Evolutionary conservation across 1,284 basidiomycete species (phyloP).

Genomic region (Leccinum holopus): DNA sequence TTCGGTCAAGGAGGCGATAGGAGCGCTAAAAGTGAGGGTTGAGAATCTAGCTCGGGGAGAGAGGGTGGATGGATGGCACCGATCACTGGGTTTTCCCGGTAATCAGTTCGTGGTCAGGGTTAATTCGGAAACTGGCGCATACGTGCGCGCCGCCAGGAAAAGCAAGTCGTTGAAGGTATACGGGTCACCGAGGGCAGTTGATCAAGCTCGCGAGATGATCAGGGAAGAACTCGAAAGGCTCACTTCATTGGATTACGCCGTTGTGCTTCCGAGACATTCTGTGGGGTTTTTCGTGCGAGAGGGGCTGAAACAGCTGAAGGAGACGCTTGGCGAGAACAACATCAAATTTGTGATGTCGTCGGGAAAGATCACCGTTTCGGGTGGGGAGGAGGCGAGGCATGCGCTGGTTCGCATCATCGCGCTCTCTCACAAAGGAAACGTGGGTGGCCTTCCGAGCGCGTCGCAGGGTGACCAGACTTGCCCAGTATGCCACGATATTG

Average conservation of each 20-base stretch:
- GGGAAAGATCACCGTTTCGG: slow-evolving; percentile 43
- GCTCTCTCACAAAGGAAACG: slow-evolving; percentile 35
- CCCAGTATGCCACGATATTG: slow-evolving; percentile 50
- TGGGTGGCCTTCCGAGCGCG: slow-evolving; percentile 2
- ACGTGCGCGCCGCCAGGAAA: slow-evolving; percentile 44
- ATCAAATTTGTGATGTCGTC: slow-evolving; percentile 42
- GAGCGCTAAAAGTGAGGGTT: slow-evolving; percentile 57
- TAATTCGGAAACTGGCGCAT: slow-evolving; percentile 38
- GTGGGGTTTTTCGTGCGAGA: slow-evolving; percentile 49
- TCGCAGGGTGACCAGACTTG: slow-evolving; percentile 35
- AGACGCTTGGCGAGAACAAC: slow-evolving; percentile 49
- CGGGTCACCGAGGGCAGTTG: slow-evolving; percentile 37
- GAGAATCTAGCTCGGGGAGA: slow-evolving; percentile 54
- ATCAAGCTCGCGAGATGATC: slow-evolving; percentile 42
- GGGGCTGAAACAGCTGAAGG: slow-evolving; percentile 46
- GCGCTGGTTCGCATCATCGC: slow-evolving; percentile 42
- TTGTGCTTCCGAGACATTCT: slow-evolving; percentile 36
- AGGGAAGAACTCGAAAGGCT: slow-evolving; percentile 44
- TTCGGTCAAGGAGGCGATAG: slow-evolving; percentile 48
- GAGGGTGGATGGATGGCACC: slow-evolving; percentile 49
- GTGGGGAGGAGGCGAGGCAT: slow-evolving; percentile 50
- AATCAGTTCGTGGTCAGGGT: slow-evolving; percentile 39
- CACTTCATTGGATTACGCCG: slow-evolving; percentile 40
- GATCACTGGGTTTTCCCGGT: slow-evolving; percentile 33
- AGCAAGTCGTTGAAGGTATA: slow-evolving; percentile 42